Evolutionary conservation across 257 asterid species (phyloP).

Genomic region (Jasminum sambac): DNA sequence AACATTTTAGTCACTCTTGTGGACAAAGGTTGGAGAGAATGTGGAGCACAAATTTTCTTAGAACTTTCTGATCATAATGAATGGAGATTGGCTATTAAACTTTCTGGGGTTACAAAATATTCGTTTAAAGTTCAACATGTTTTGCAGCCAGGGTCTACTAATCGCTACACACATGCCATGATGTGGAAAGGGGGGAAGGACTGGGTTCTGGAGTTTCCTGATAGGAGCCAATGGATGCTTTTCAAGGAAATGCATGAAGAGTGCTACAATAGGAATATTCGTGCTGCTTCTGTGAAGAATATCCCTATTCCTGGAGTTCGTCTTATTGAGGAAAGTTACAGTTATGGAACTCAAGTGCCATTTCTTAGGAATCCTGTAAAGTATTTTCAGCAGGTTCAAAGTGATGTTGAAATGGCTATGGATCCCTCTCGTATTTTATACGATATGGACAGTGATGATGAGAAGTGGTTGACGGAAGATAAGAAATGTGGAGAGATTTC

Average conservation of each 20-base stretch:
- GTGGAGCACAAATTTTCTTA: conserved; percentile 68
- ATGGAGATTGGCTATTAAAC: conserved; percentile 77
- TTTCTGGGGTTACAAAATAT: conserved; percentile 71
- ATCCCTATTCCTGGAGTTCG: conserved; percentile 97
- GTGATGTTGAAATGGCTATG: conserved; percentile 91
- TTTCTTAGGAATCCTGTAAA: conserved; percentile 52
- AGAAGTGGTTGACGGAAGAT: conserved; percentile 57
- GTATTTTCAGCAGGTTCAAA: conserved; percentile 78
- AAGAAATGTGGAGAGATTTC: conserved; percentile 50
- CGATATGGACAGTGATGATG: conserved; percentile 97
- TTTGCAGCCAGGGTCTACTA: conserved; percentile 88
- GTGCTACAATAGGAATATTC: conserved; percentile 84
- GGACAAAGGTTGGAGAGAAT: conserved; percentile 94
- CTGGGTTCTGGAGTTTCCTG: conserved; percentile 92
- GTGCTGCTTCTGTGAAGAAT: conserved; percentile 92
- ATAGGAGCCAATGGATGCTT: conserved; percentile 84
- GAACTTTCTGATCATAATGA: conserved; percentile 82
- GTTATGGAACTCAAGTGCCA: conserved; percentile 45
- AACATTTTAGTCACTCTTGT: conserved; percentile 72
- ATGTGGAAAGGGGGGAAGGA: conserved; percentile 99
- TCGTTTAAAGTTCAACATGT: conserved; percentile 70
- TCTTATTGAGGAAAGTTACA: conserved; percentile 63
- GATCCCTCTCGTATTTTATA: conserved; percentile 67
- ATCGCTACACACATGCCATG: conserved; percentile 95
- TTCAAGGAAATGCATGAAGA: conserved; percentile 97